Conservation (phyloP, 495 filamentous ascomycete genomes). For the Darksidea phi region DNA sequence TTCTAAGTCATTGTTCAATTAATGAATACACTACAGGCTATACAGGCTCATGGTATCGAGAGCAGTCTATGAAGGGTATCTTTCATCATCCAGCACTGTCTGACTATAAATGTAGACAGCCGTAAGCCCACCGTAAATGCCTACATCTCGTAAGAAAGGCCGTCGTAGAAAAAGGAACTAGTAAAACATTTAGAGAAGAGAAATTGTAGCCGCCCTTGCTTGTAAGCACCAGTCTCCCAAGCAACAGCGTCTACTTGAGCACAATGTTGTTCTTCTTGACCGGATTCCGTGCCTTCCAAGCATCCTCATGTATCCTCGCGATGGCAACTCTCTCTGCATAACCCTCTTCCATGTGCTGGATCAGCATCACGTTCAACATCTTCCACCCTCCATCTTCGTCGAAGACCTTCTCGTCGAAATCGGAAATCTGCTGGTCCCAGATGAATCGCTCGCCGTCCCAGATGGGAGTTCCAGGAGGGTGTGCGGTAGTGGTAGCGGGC, state of each 20-base stretch:
- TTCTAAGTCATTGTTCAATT: too few relatives aligned
- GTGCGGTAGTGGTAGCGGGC: constrained; percentile 14
- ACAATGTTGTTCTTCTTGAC: constrained; percentile 22
- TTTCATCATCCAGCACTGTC: too few relatives aligned
- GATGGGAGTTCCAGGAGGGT: constrained; percentile 30
- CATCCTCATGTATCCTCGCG: constrained; percentile 28
- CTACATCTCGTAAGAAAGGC: too few relatives aligned
- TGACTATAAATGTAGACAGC: too few relatives aligned
- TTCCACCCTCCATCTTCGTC: constrained; percentile 13
- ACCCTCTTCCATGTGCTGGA: constrained; percentile 17
- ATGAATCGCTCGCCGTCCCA: constrained; percentile 24
- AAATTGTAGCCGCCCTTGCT: background rate
- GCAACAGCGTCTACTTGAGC: constrained; percentile 4
- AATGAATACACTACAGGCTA: too few relatives aligned
- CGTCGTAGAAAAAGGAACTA: too few relatives aligned
- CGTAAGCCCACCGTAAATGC: too few relatives aligned
- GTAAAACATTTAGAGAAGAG: too few relatives aligned
- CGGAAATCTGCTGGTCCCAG: constrained; percentile 16
- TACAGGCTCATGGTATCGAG: too few relatives aligned
- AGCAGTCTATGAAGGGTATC: too few relatives aligned
- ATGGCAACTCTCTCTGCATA: constrained; percentile 23
- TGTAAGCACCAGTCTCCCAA: background rate
- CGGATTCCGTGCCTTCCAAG: constrained; percentile 12
- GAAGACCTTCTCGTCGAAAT: constrained; percentile 19
- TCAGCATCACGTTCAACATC: constrained; percentile 29